Evolutionary conservation across 305 asterid genomes (phyloP).

Genomic region (Fraxinus nigra): DNA sequence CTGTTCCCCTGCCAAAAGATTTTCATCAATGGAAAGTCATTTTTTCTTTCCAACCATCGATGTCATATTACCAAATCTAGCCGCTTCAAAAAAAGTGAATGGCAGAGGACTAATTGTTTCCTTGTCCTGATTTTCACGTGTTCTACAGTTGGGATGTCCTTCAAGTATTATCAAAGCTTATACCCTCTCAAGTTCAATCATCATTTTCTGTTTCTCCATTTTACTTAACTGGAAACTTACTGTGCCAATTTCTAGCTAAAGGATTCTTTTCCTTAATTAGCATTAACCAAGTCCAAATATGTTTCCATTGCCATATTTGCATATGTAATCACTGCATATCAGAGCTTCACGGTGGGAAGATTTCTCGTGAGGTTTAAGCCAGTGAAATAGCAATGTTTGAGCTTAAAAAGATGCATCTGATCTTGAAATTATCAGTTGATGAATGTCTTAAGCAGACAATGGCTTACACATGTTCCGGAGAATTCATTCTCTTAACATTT

Average conservation of each 20-base stretch:
- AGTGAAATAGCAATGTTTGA: not conserved
- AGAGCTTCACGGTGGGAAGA: not conserved
- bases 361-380: slow-evolving; percentile 3
- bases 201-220: not conserved
- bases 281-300: not conserved
- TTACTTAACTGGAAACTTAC: not conserved
- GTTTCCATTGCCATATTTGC: not conserved
- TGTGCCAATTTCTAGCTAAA: not conserved
- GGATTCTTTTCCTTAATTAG: not conserved
- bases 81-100: not conserved
- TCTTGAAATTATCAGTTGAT: not conserved
- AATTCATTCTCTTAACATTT: not conserved
- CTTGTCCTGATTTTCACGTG: not conserved
- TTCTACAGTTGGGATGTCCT: not conserved
- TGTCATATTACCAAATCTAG: not conserved
- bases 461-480: not conserved
- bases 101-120: not conserved
- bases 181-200: not conserved
- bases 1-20: not conserved
- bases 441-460: not conserved
- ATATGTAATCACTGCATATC: not conserved
- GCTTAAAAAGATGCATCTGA: not conserved
- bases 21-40: not conserved
- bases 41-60: not conserved
- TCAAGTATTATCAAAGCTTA: not conserved